Evolutionary conservation across 2,329 filamentous ascomycete genomes (phyloP).

Genomic region (Lasiodiplodia citricola): DNA sequence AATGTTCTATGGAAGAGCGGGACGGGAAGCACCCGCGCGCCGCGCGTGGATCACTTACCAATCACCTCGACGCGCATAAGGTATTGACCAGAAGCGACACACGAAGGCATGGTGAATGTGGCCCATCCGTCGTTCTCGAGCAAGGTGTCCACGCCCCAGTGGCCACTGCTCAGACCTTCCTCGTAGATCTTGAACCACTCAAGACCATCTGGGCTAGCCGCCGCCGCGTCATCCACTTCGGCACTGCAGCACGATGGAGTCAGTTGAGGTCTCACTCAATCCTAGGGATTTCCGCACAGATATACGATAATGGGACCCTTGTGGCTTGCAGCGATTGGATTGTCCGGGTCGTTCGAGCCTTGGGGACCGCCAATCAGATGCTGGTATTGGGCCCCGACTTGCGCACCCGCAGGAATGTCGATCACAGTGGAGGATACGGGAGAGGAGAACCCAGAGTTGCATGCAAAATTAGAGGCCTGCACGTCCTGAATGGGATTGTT

Average conservation of each 20-base stretch:
- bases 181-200: conserved; percentile 52
- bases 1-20: conserved; percentile 11
- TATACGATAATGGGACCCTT: conserved; percentile 51
- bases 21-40: conserved; percentile 1
- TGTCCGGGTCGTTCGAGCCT: conserved; percentile 54
- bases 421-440: conserved; percentile 50
- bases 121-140: conserved; percentile 54
- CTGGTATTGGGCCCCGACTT: conserved; percentile 59
- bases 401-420: conserved; percentile 57
- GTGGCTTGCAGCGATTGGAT: conserved; percentile 56
- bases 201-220: conserved; percentile 42
- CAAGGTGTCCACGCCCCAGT: conserved; percentile 58
- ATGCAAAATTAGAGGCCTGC: conserved; percentile 53
- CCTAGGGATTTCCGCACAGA: conserved; percentile 32
- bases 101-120: conserved; percentile 43
- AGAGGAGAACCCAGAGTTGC: conserved; percentile 51
- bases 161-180: conserved; percentile 46
- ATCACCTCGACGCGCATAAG: conserved; percentile 33
- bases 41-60: conserved; percentile 1
- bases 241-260: conserved; percentile 30
- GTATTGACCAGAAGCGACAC: conserved; percentile 42
- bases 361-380: conserved; percentile 61
- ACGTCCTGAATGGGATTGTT: conserved; percentile 60
- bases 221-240: conserved; percentile 48
- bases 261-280: not conserved